Evolutionary conservation across 495 filamentous ascomycete species (phyloP).

Genomic region (Arthonia radiata): DNA sequence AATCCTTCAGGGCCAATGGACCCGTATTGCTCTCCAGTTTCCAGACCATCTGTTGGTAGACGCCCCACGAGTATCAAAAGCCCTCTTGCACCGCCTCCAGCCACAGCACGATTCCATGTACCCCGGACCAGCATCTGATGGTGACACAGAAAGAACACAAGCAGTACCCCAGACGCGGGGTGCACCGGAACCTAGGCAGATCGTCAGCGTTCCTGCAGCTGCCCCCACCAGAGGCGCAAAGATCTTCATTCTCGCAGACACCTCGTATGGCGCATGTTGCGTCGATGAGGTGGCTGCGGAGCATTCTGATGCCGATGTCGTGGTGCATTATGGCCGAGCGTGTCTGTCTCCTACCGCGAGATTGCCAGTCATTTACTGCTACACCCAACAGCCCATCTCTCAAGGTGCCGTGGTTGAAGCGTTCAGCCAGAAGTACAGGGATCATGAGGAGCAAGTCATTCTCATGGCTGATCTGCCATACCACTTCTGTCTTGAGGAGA

Average conservation of each 20-base stretch:
- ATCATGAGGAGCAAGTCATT: conserved; percentile 37
- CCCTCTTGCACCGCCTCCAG: conserved; percentile 35
- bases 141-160: neutral
- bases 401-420: conserved; percentile 27
- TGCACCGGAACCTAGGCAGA: conserved; percentile 1
- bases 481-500: conserved; percentile 33
- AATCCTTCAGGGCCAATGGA: conserved; percentile 43
- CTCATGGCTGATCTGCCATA: conserved; percentile 83
- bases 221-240: conserved; percentile 20
- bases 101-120: conserved; percentile 3
- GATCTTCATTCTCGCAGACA: conserved; percentile 79
- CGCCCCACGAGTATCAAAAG: conserved; percentile 54
- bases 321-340: conserved; percentile 84
- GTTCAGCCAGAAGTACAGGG: conserved; percentile 44
- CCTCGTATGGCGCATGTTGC: conserved; percentile 90
- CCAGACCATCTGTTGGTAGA: conserved; percentile 77
- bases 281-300: conserved; percentile 95
- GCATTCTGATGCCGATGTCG: conserved; percentile 70
- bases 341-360: conserved; percentile 79
- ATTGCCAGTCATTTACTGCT: conserved; percentile 78
- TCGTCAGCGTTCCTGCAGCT: conserved; percentile 2
- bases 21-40: conserved; percentile 71
- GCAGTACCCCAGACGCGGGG: conserved; percentile 1
- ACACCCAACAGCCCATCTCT: conserved; percentile 44
- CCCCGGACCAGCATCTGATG: neutral